phyloP scores from a whole-genome alignment of 257 asterid genomes.

The Rauvolfia tetraphylla region DNA sequence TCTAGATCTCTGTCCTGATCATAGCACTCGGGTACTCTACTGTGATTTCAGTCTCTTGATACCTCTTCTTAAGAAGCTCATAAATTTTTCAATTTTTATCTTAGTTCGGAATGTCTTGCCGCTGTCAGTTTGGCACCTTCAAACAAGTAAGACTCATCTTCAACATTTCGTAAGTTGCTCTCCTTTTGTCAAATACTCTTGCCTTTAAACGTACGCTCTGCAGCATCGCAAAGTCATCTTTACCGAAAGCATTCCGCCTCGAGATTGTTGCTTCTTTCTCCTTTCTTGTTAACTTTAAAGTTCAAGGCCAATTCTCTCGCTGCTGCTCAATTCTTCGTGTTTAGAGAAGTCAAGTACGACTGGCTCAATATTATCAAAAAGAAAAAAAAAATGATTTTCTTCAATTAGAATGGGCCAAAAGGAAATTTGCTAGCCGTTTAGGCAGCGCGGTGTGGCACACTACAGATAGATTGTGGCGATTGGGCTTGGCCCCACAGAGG shows the following conservation, averaged over 20 bases:
- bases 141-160: slow-evolving; percentile 67
- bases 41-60: slow-evolving; percentile 43
- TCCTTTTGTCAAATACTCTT: slow-evolving; percentile 74
- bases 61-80: slow-evolving; percentile 63
- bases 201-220: slow-evolving; percentile 65
- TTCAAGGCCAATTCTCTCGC: slow-evolving; percentile 55
- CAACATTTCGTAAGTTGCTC: slow-evolving; percentile 72
- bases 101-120: slow-evolving; percentile 49
- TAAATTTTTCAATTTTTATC: slow-evolving; percentile 59
- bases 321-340: slow-evolving; percentile 60
- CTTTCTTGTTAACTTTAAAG: background rate
- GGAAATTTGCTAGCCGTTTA: no score
- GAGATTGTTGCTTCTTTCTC: slow-evolving; percentile 28
- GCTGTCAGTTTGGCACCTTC: slow-evolving; percentile 60
- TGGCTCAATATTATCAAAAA: no score
- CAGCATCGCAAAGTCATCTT: background rate
- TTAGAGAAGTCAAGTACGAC: no score
- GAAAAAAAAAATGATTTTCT: no score
- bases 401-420: no score
- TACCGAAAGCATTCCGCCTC: slow-evolving; percentile 32
- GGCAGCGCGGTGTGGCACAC: no score
- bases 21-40: slow-evolving; percentile 67
- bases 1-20: slow-evolving; percentile 38
- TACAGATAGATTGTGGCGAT: no score
- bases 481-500: no score